A percentile compares a stretch with the other conserved stretches of the same genome.
Evolutionary conservation across 768 basidiomycete genomes (phyloP).

Genomic region (Suillus hirtellus): DNA sequence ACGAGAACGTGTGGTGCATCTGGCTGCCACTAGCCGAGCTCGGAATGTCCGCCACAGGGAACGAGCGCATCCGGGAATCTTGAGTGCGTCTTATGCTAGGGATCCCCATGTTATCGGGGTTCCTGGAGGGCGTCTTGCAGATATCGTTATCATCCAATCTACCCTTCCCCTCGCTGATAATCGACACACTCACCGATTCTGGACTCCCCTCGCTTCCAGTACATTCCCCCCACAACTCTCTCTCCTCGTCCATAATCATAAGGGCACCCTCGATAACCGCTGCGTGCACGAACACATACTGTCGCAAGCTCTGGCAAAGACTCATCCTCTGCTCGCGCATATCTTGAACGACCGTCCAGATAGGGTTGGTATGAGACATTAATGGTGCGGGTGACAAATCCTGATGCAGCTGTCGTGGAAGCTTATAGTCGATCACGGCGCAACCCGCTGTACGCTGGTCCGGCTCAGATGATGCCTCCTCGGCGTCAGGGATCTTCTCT

Average conservation of each 20-base stretch:
- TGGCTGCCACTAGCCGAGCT: conserved; percentile 14
- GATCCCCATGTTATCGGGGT: conserved; percentile 7
- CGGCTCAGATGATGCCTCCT: conserved; percentile 9
- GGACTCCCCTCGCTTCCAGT: conserved; percentile 22
- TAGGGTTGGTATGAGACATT: conserved; percentile 70
- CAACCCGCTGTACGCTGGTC: conserved; percentile 17
- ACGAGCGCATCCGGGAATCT: conserved; percentile 9
- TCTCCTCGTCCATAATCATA: conserved; percentile 75
- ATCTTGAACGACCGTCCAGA: conserved; percentile 82
- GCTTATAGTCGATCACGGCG: conserved; percentile 52
- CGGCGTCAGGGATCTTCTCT: conserved; percentile 5
- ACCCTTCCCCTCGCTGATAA: conserved; percentile 17
- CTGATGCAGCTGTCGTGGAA: conserved; percentile 60
- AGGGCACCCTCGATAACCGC: conserved; percentile 81
- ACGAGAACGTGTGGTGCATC: conserved; percentile 15
- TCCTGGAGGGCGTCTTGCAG: conserved; percentile 12
- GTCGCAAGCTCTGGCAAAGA: conserved; percentile 89
- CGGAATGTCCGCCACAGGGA: conserved; percentile 11
- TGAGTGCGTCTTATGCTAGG: conserved; percentile 8
- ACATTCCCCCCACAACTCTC: conserved; percentile 35
- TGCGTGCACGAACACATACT: conserved; percentile 92
- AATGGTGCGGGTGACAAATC: conserved; percentile 56
- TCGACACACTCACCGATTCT: conserved; percentile 14
- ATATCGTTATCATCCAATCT: conserved; percentile 20
- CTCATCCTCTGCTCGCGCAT: conserved; percentile 98